These are phyloP conservation scores for Clavispora carvajalis DNA, from an alignment of 805 yeast species.

Conservation along the genomic window DNA sequence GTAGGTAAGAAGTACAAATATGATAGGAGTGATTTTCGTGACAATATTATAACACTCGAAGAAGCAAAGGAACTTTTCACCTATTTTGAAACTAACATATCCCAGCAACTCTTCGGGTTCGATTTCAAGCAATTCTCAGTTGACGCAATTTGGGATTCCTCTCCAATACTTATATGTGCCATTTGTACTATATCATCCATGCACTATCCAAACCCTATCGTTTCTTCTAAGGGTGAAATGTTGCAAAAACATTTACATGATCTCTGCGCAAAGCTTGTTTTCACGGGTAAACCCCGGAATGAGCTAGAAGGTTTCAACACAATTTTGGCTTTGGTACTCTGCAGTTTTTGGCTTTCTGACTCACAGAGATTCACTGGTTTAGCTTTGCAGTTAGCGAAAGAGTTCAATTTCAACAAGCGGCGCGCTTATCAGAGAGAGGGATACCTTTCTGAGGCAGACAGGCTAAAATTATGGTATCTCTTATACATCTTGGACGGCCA, in stretches of 20 bases:
- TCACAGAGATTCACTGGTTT: slow-evolving; percentile 62
- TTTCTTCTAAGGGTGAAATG: slow-evolving; percentile 22
- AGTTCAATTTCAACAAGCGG: slow-evolving; percentile 39
- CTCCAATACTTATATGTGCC: slow-evolving; percentile 56
- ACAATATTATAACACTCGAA: slow-evolving; percentile 28
- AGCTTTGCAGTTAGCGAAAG: slow-evolving; percentile 62
- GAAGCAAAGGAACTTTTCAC: slow-evolving; percentile 46
- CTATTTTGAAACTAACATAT: slow-evolving; percentile 49
- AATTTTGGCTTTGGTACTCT: slow-evolving; percentile 57
- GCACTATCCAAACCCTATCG: slow-evolving; percentile 43
- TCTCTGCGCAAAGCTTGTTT: slow-evolving; percentile 30
- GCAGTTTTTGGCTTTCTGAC: slow-evolving; percentile 66
- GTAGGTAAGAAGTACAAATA: background rate
- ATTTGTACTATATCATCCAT: slow-evolving; percentile 59
- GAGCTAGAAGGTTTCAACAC: slow-evolving; percentile 53
- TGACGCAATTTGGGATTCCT: slow-evolving; percentile 46
- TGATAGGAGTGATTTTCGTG: slow-evolving; percentile 21
- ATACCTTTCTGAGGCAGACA: slow-evolving; percentile 23
- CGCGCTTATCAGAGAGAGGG: background rate
- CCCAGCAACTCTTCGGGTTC: slow-evolving; percentile 66
- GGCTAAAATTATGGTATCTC: slow-evolving; percentile 61
- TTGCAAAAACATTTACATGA: slow-evolving; percentile 29
- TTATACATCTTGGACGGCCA: slow-evolving; percentile 64
- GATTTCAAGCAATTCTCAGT: slow-evolving; percentile 46
- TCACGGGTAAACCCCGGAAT: slow-evolving; percentile 33